Conservation (phyloP, 1,284 basidiomycete genomes). For the Rhodotorula sp. region DNA sequence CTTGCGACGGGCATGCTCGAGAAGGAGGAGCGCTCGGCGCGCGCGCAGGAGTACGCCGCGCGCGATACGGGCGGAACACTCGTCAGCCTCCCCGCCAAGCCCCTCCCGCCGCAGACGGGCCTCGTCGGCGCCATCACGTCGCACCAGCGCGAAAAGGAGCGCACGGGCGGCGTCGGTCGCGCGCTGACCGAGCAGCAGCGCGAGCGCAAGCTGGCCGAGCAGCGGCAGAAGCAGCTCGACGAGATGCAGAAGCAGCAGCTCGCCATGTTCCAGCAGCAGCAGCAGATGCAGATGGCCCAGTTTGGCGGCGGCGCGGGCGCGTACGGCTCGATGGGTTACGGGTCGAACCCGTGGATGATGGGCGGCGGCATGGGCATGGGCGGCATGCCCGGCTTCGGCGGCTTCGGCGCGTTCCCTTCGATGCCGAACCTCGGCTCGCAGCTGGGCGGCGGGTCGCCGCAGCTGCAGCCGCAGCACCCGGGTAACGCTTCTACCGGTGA, state of each 20-base stretch:
- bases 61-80: constrained; percentile 84
- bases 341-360: constrained; percentile 53
- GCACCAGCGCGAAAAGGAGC: constrained; percentile 89
- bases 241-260: constrained; percentile 84
- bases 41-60: constrained; percentile 88
- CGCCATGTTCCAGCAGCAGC: constrained; percentile 34
- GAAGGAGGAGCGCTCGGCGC: constrained; percentile 91
- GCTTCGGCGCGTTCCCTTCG: constrained; percentile 35
- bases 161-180: constrained; percentile 91
- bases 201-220: constrained; percentile 77
- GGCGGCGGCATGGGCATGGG: constrained; percentile 25
- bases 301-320: constrained; percentile 49
- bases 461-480: constrained; percentile 57
- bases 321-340: constrained; percentile 43
- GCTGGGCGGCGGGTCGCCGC: constrained; percentile 50
- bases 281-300: constrained; percentile 69
- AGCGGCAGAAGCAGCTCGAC: constrained; percentile 86
- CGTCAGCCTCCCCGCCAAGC: constrained; percentile 90
- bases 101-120: constrained; percentile 91
- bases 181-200: constrained; percentile 91
- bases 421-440: constrained; percentile 59
- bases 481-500: constrained; percentile 50
- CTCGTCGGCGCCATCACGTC: constrained; percentile 93
- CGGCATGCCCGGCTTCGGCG: constrained; percentile 12
- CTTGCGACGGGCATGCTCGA: constrained; percentile 93